Base-by-base conservation (phyloP, 805 yeast genomes). In the Yamadazyma paraphyllophila region DNA sequence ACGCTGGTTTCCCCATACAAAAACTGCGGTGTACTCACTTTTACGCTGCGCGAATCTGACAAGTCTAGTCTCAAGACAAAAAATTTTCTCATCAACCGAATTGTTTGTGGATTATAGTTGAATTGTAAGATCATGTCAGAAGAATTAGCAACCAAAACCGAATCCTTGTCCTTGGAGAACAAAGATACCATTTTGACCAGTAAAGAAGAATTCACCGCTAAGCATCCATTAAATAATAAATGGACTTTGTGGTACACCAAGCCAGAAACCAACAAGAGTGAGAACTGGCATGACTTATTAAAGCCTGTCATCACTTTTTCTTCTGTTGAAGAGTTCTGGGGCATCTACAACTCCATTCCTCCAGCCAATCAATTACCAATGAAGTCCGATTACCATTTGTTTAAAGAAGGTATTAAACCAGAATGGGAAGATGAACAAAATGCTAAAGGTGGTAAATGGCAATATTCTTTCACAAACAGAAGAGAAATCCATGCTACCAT, bases 281-380 rank as follows among this genome's bases (percentile, higher is more conserved):
- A 89, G 71, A 82, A 88, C 59, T 92, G 98, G 98, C 80, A 88
- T 45, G 96, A 91, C 61, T 78, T 90, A 54, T 78, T 94, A 62
- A 90, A 90, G 73, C 95, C 96, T 47, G 95, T 94, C 42, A 92
- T 90, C 57, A 81, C 95, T 17, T 89, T 94, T 59, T 79, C 83
- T 45, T 82, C 96, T n/a, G 98, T 94, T 43, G 99, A 94, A 74
- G 97, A 92, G 68, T 94, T 94, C 74, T 94, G 99, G 99, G 99
- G 98, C 20, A 85, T 92, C 55, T 87, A 82, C 76, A 91, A 94
- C 69, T 86, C 95, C 36, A 84, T 94, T 58, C 98, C 98, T 55
- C 82, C 82, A 58, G 96, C 96, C 42, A 81, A 82, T 52, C 96
- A 90, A 63, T 78, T 94, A 63, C 98, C 98, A 57, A 63, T 85